Evolutionary conservation across 2,329 filamentous ascomycete genomes (phyloP).

Genomic region (Aspergillus amoenus): DNA sequence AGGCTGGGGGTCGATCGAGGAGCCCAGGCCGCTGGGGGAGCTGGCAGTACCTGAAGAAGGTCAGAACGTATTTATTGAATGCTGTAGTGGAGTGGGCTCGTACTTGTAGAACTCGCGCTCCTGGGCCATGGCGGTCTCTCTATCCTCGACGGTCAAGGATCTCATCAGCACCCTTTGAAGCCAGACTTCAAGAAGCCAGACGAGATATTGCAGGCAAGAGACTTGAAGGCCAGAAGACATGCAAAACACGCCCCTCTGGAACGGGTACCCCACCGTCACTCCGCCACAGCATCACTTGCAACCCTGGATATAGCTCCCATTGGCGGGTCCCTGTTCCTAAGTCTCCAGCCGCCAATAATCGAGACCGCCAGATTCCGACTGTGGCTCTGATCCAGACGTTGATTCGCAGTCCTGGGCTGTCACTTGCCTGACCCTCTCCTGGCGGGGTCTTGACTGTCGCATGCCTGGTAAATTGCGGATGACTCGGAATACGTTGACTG

Average conservation of each 20-base stretch:
- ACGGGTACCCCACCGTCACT: background rate
- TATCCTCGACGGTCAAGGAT: background rate
- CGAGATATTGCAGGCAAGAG: background rate
- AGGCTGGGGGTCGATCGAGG: slow-evolving; percentile 2
- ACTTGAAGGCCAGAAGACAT: background rate
- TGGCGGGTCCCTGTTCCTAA: background rate
- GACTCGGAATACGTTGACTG: too few species aligned
- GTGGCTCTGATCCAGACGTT: background rate
- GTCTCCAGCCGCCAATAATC: too few species aligned
- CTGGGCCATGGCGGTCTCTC: slow-evolving; percentile 3
- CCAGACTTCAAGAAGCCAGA: too few species aligned
- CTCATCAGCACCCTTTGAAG: background rate
- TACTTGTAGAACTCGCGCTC: slow-evolving; percentile 15
- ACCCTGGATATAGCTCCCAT: background rate
- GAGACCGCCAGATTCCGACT: background rate
- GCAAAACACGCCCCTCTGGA: background rate
- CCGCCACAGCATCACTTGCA: background rate
- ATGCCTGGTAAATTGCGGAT: too few species aligned
- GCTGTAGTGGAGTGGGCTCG: background rate
- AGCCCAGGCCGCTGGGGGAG: slow-evolving; percentile 7
- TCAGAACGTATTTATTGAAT: background rate
- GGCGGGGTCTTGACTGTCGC: too few species aligned
- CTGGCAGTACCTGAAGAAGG: slow-evolving; percentile 1
- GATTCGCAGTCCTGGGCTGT: background rate
- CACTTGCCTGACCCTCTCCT: too few species aligned